A percentile compares a stretch with the other conserved stretches of the same genome.
Evolutionary conservation across 192 early-diverging fungal genomes (phyloP).

Genomic region (Entomortierella chlamydospora): DNA sequence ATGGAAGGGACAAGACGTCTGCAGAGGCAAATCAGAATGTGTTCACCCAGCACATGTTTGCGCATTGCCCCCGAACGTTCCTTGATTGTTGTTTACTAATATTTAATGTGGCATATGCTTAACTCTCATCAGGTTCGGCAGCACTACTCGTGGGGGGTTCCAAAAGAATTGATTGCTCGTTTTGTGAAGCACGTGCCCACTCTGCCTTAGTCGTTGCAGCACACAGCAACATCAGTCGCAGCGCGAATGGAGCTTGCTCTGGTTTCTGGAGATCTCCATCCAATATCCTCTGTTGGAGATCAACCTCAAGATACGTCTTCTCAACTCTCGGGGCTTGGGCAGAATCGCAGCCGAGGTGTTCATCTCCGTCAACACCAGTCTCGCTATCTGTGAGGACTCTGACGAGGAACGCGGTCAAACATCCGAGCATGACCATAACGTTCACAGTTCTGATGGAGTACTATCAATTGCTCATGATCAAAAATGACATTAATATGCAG

Average conservation of each 20-base stretch:
- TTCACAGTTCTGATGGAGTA: not conserved
- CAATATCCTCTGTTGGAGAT: not conserved
- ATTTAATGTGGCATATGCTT: too few species aligned
- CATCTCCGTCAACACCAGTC: not conserved
- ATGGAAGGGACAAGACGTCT: conserved; percentile 66
- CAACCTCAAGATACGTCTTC: not conserved
- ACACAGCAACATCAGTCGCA: conserved; percentile 20
- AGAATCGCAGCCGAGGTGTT: not conserved
- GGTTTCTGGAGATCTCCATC: not conserved
- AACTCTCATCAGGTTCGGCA: conserved; percentile 48
- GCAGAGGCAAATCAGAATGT: conserved; percentile 52
- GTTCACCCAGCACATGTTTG: not conserved
- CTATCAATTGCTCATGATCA: not conserved
- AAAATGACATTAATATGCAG: not conserved
- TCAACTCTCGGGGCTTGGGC: not conserved
- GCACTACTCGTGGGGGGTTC: conserved; percentile 62
- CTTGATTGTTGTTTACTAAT: not conserved
- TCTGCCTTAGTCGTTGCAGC: conserved; percentile 54
- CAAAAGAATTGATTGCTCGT: conserved; percentile 61
- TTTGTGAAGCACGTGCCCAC: conserved; percentile 60
- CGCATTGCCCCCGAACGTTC: not conserved
- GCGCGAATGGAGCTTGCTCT: not conserved
- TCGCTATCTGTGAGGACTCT: not conserved
- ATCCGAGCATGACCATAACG: not conserved
- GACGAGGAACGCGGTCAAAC: not conserved